Percentiles rank a stretch among this genome's conserved stretches.
These are phyloP conservation scores for Nannizzia gypsea DNA, from an alignment of 2,329 filamentous ascomycete species.

Conservation along the genomic window DNA sequence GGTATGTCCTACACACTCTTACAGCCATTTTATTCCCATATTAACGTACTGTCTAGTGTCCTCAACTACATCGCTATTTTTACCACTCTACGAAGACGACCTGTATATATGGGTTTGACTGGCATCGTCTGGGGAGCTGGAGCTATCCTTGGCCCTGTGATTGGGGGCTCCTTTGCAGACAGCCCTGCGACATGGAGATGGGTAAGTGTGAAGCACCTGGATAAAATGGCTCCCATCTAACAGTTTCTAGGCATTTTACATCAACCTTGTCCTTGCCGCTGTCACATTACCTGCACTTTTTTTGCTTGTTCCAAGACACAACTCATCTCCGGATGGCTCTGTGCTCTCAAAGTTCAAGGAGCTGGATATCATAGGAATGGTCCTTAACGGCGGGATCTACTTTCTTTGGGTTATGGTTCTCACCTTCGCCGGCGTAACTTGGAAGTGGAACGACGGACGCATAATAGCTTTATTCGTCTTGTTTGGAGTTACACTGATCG, in stretches of 20 bases:
- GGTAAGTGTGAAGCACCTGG: constrained; percentile 13
- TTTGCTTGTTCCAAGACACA: constrained; percentile 1
- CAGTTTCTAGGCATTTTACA: constrained; percentile 33
- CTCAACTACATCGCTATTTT: constrained; percentile 20
- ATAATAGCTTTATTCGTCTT: constrained; percentile 40
- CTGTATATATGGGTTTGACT: constrained; percentile 24
- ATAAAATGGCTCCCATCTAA: background rate
- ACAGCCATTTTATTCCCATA: background rate
- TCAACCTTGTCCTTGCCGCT: constrained; percentile 38
- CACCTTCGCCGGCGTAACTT: constrained; percentile 39
- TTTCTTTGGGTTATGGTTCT: constrained; percentile 37
- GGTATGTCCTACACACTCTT: constrained; percentile 11
- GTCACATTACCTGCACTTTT: constrained; percentile 2
- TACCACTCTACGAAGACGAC: constrained; percentile 17
- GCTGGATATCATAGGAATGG: constrained; percentile 36
- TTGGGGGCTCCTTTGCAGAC: constrained; percentile 27
- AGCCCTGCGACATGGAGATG: constrained; percentile 25
- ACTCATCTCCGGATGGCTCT: background rate
- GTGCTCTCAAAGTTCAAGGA: constrained; percentile 17
- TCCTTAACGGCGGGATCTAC: constrained; percentile 33
- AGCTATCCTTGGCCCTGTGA: constrained; percentile 28
- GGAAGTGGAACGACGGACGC: constrained; percentile 35
- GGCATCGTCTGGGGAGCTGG: constrained; percentile 29
- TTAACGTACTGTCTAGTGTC: background rate
- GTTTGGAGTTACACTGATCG: constrained; percentile 34